Conservation (phyloP, 495 filamentous ascomycete species). For the Podospora didyma region DNA sequence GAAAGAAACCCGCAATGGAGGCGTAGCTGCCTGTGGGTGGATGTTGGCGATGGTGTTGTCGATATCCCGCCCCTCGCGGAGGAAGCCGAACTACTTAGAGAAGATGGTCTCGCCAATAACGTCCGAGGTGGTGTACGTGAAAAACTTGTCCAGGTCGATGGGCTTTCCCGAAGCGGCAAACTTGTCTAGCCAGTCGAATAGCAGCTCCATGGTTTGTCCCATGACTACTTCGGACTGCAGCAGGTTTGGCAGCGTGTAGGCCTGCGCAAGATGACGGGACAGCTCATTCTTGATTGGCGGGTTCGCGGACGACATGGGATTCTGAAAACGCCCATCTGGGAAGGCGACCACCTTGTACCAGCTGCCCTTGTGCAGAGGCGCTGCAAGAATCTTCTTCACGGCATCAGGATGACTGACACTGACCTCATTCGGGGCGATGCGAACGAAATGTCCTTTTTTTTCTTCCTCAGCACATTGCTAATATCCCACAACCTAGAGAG, state of each 20-base stretch:
- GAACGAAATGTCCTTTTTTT: slow-evolving; percentile 42
- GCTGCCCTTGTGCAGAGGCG: slow-evolving; percentile 24
- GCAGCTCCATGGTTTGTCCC: slow-evolving; percentile 28
- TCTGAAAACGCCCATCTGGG: slow-evolving; percentile 41
- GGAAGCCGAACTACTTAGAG: no score
- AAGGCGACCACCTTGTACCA: slow-evolving; percentile 34
- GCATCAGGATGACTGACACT: slow-evolving; percentile 44
- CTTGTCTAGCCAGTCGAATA: slow-evolving; percentile 35
- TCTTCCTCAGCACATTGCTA: neutral
- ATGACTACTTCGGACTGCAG: slow-evolving; percentile 39
- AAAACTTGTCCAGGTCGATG: no score
- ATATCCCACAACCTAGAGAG: neutral
- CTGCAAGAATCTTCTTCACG: slow-evolving; percentile 26
- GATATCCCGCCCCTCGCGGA: slow-evolving; percentile 37
- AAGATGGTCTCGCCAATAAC: no score
- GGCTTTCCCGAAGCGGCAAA: no score
- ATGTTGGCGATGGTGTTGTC: slow-evolving; percentile 34
- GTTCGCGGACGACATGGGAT: slow-evolving; percentile 42
- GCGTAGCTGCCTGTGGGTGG: slow-evolving; percentile 22
- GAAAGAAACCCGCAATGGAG: slow-evolving; percentile 39
- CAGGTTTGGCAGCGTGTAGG: slow-evolving; percentile 40
- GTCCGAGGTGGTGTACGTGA: no score
- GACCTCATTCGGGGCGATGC: slow-evolving; percentile 48
- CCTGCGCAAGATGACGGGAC: slow-evolving; percentile 32
- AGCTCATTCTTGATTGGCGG: slow-evolving; percentile 34